A percentile compares a stretch with the other conserved stretches of the same genome.
phyloP scores from a whole-genome alignment of 306 rosid genomes.

The Herpetospermum pedunculosum region DNA sequence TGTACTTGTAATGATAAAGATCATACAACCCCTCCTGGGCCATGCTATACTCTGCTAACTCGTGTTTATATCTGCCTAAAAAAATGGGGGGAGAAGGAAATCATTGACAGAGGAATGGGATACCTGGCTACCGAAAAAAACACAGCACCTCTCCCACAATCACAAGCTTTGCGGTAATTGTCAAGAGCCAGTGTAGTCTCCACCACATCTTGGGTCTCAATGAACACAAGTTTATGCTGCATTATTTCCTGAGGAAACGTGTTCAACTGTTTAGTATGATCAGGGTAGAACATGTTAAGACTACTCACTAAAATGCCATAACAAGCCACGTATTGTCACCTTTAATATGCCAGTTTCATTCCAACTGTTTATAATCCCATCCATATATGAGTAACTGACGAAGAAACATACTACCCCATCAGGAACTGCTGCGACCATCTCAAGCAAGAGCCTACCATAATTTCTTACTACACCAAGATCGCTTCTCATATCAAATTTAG shows the following conservation, averaged over 20 bases:
- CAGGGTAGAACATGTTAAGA: neutral
- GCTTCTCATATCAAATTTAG: constrained; percentile 97
- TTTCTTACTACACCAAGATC: constrained; percentile 91
- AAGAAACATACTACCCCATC: constrained; percentile 92
- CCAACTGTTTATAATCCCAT: constrained; percentile 88
- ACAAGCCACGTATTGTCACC: constrained; percentile 32
- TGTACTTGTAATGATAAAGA: neutral
- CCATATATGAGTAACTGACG: constrained; percentile 94
- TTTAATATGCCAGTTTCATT: constrained; percentile 83
- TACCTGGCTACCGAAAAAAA: constrained; percentile 96
- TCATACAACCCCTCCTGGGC: neutral
- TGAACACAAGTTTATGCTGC: constrained; percentile 92
- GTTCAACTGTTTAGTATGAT: neutral
- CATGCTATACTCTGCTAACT: neutral
- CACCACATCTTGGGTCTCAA: constrained; percentile 92
- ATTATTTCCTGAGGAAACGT: constrained; percentile 64
- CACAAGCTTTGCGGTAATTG: constrained; percentile 93
- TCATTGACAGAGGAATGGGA: neutral
- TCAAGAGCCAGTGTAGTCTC: constrained; percentile 96
- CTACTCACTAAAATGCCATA: neutral
- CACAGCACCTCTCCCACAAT: constrained; percentile 97
- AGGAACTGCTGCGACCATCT: constrained; percentile 95
- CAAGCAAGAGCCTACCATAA: constrained; percentile 87
- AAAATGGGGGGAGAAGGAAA: neutral
- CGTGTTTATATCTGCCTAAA: neutral